Evolutionary conservation across 306 rosid genomes (phyloP), one percentile per base, ranked within the genome.

Genomic region (Rosa persica): DNA sequence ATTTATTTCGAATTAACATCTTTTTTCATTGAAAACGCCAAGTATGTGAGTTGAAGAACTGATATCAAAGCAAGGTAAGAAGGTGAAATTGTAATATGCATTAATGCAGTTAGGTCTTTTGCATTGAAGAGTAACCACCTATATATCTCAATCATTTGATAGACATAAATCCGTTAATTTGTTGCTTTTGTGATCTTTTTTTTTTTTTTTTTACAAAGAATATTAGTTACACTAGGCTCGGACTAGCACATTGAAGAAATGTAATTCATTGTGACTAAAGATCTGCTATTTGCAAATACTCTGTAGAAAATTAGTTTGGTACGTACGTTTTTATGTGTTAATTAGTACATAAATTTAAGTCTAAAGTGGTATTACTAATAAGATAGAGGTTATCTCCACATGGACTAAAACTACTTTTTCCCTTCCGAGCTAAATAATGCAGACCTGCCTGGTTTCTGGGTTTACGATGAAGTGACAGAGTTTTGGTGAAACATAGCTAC

Each of bases 221-320:
- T 12, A 87, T 78, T 67, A 74, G 64, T 80, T 81, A 82, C 84
- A 69, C 72, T 67, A 8, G 81, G 58, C 51, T 73, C 69, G 70
- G 8, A 54, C 25, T 54, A 20, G 25, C 58, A 52, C 8, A 19
- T 17, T 52, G 25, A 54, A 20, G 62, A 55, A 55, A 55, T n/a
- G 62, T 3, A 55, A 55, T 38, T 73, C 48, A 22, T 13, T 22
- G 74, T 25, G 13, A 19, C 6, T 67, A 9, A 4, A 3, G 16
- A 69, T 22, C 8, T 20, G 5, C 17, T 39, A 51, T 51, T 51
- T 13, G 5, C 47, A 66, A 8, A 8, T 3, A n/a, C 4, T 64
- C 15, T 20, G 38, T 19, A 40, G 55, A 8, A 70, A 67, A 25
- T 70, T 6, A 70, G 10, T 12, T 46, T 15, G 5, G 10, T 16